Evolutionary conservation across 139 green algal genomes (phyloP).

Genomic region (Chlorella sp.): DNA sequence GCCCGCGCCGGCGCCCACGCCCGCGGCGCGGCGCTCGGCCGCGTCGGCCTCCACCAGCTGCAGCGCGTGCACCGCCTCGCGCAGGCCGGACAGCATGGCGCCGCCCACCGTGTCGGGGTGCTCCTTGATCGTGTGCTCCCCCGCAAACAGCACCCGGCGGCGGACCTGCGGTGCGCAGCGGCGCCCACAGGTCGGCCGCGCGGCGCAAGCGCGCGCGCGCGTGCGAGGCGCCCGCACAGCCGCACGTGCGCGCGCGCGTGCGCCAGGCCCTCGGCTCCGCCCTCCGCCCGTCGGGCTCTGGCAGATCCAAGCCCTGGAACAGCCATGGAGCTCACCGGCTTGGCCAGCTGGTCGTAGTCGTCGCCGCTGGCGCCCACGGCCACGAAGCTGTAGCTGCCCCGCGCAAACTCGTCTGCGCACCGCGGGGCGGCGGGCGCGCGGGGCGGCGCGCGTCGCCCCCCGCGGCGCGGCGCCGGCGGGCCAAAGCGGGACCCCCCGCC

Average conservation of each 20-base stretch:
- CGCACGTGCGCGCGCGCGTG: no score
- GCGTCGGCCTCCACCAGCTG: slow-evolving; percentile 40
- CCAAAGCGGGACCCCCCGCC: no score
- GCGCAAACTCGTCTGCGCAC: slow-evolving; percentile 19
- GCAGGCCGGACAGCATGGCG: slow-evolving; percentile 77
- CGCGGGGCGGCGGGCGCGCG: neutral
- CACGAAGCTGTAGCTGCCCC: slow-evolving; percentile 82
- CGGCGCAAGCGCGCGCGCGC: neutral
- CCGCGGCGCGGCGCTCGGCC: slow-evolving; percentile 1
- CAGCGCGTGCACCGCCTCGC: slow-evolving; percentile 68
- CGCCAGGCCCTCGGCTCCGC: no score
- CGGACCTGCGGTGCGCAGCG: slow-evolving; percentile 20
- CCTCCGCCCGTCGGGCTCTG: no score
- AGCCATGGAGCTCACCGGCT: slow-evolving; percentile 43
- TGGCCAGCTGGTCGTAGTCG: slow-evolving; percentile 77
- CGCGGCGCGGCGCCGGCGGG: no score
- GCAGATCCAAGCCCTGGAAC: no score
- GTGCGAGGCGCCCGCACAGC: no score
- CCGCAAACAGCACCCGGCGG: slow-evolving; percentile 79
- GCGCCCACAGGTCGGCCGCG: neutral
- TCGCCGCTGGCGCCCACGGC: slow-evolving; percentile 58
- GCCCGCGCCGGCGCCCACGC: neutral
- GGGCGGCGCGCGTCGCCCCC: no score
- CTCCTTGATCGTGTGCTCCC: slow-evolving; percentile 80
- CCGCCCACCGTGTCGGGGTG: slow-evolving; percentile 91